These are phyloP conservation scores for Geosmithia morbida DNA, from an alignment of 2,329 filamentous ascomycete species.

Conservation along the genomic window DNA sequence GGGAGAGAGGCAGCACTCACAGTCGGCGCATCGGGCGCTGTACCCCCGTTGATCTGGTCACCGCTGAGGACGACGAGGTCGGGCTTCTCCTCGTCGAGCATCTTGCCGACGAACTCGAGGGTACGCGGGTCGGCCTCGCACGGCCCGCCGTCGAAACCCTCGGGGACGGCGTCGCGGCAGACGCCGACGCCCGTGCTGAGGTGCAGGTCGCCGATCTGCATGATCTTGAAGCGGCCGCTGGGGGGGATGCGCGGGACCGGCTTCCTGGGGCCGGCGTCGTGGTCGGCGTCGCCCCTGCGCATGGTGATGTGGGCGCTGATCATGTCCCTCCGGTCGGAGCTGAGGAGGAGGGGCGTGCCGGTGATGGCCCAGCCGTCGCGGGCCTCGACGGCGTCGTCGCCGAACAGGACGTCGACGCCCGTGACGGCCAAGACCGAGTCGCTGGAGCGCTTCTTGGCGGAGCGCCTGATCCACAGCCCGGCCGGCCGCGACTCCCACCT, in stretches of 20 bases:
- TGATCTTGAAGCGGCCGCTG: constrained; percentile 91
- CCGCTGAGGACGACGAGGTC: constrained; percentile 85
- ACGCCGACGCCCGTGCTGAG: constrained; percentile 75
- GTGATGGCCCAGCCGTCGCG: constrained; percentile 72
- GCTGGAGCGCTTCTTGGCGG: constrained; percentile 55
- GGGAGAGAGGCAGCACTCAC: constrained; percentile 24
- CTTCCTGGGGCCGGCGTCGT: constrained; percentile 38
- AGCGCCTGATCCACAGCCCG: constrained; percentile 73
- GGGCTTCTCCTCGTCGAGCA: constrained; percentile 86
- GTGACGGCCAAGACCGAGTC: constrained; percentile 66
- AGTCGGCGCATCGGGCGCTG: constrained; percentile 78
- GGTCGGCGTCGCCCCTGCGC: constrained; percentile 41
- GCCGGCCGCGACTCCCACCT: constrained; percentile 65
- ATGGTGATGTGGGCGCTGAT: constrained; percentile 60
- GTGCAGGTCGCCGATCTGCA: constrained; percentile 92
- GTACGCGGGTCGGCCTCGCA: constrained; percentile 91
- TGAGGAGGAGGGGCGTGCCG: constrained; percentile 58
- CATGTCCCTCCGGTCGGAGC: constrained; percentile 30
- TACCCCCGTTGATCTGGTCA: constrained; percentile 91
- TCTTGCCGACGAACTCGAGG: constrained; percentile 68
- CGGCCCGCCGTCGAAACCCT: constrained; percentile 53
- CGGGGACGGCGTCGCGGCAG: constrained; percentile 78
- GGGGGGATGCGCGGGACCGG: constrained; percentile 66
- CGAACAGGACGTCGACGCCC: constrained; percentile 74
- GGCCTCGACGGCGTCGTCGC: constrained; percentile 81